phyloP scores from a whole-genome alignment of 305 asterid genomes.

The Ajuga reptans region DNA sequence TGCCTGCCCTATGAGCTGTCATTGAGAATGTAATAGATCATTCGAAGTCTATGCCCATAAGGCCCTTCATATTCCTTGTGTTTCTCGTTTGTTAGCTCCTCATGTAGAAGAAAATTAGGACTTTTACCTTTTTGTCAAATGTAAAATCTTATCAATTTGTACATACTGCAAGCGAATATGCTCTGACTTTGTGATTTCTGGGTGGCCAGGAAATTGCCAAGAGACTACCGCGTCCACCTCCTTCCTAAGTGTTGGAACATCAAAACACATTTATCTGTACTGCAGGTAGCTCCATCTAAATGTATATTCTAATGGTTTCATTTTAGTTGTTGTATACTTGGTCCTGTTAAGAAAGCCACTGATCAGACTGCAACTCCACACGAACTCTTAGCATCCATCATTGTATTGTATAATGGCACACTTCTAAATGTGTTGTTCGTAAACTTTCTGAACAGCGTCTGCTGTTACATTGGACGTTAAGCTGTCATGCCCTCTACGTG shows the following conservation, averaged over 20 bases:
- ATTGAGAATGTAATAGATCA: not conserved
- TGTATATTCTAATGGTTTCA: slow-evolving; percentile 30
- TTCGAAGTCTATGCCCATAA: not conserved
- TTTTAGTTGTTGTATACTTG: not conserved
- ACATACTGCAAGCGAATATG: not conserved
- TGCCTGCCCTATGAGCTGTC: too few species aligned
- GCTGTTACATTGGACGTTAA: not conserved
- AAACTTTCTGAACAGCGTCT: not conserved
- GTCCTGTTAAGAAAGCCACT: not conserved
- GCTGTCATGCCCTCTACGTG: not conserved
- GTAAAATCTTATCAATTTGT: not conserved
- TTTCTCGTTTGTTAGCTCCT: not conserved
- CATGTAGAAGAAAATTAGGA: not conserved
- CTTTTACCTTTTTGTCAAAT: not conserved
- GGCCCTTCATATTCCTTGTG: not conserved
- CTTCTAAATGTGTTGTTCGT: slow-evolving; percentile 4
- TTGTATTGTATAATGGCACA: slow-evolving; percentile 9
- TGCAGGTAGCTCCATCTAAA: slow-evolving; percentile 22
- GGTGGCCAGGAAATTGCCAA: slow-evolving; percentile 74
- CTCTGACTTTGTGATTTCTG: slow-evolving; percentile 5
- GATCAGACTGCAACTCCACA: not conserved
- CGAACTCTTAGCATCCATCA: not conserved
- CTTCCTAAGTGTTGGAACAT: slow-evolving; percentile 31
- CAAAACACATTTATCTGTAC: slow-evolving; percentile 6
- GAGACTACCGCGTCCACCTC: slow-evolving; percentile 74